Evolutionary conservation across 768 basidiomycete genomes (phyloP).

Genomic region (Pulveroboletus sp.): DNA sequence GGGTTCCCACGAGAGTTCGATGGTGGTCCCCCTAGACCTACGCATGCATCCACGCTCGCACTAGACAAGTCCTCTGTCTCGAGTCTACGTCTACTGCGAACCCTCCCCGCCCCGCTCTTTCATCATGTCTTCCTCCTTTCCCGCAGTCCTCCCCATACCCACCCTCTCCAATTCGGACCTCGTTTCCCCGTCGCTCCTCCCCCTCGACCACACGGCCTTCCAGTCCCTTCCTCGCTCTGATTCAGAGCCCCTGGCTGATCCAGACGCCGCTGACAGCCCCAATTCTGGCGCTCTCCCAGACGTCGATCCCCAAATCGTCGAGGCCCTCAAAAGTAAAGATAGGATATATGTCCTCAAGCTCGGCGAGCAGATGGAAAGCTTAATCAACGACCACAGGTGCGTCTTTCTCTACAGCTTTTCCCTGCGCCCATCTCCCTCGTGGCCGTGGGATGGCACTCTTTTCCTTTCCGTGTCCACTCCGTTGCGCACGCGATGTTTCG

Average conservation of each 20-base stretch:
- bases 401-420: constrained; percentile 26
- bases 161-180: constrained; percentile 14
- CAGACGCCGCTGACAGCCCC: constrained; percentile 24
- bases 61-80: constrained; percentile 19
- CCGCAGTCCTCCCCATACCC: constrained; percentile 9
- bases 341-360: constrained; percentile 83
- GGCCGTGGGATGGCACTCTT: constrained; percentile 1
- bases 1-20: constrained; percentile 26
- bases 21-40: constrained; percentile 30
- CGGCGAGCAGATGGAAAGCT: constrained; percentile 79
- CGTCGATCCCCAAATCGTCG: constrained; percentile 75
- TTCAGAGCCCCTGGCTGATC: constrained; percentile 28
- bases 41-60: constrained; percentile 25
- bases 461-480: constrained; percentile 1
- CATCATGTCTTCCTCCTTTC: constrained; percentile 14
- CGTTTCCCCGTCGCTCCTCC: constrained; percentile 9
- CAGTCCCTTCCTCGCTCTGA: constrained; percentile 21
- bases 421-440: background rate
- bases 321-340: constrained; percentile 85
- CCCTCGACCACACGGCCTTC: constrained; percentile 9
- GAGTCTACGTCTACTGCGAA: constrained; percentile 2
- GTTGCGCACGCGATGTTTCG: background rate
- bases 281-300: constrained; percentile 36
- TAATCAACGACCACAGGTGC: constrained; percentile 73
- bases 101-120: no score